A percentile compares a stretch with the other conserved stretches of the same genome.
Evolutionary conservation across 306 rosid species (phyloP).

Genomic region (Medicago lupulina): DNA sequence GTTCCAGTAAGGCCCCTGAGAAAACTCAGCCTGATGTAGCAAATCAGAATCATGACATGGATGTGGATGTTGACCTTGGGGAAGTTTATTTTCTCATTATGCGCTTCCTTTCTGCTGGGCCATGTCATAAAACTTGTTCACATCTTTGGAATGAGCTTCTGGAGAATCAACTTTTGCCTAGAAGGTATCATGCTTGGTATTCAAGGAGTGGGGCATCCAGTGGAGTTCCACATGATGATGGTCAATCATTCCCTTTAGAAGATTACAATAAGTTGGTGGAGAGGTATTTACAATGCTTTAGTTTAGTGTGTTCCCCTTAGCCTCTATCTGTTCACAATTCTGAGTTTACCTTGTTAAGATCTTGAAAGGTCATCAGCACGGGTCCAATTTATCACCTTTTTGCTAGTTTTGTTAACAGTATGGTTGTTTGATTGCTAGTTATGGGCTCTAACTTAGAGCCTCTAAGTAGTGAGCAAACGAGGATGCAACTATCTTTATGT

Average conservation of each 20-base stretch:
- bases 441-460: not conserved
- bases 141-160: slow-evolving; percentile 90
- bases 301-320: slow-evolving; percentile 3
- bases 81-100: slow-evolving; percentile 95
- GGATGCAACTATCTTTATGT: slow-evolving; percentile 27
- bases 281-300: slow-evolving; percentile 64
- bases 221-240: slow-evolving; percentile 78
- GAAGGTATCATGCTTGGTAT: slow-evolving; percentile 98
- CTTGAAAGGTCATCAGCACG: slow-evolving; percentile 5
- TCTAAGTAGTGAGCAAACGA: slow-evolving; percentile 25
- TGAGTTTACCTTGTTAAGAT: slow-evolving; percentile 29
- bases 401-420: slow-evolving; percentile 29
- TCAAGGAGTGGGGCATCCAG: slow-evolving; percentile 73
- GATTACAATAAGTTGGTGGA: slow-evolving; percentile 73
- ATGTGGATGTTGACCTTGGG: slow-evolving; percentile 78
- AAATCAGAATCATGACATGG: slow-evolving; percentile 58
- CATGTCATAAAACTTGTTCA: slow-evolving; percentile 77
- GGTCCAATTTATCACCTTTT: slow-evolving; percentile 14
- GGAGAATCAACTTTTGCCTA: slow-evolving; percentile 93
- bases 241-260: slow-evolving; percentile 82
- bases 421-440: not conserved
- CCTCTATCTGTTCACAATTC: not conserved
- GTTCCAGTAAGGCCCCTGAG: slow-evolving; percentile 59
- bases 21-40: slow-evolving; percentile 51
- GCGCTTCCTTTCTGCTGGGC: slow-evolving; percentile 98